Base-by-base conservation (phyloP, 2,329 filamentous ascomycete species). In the Diplodia sapinea region DNA sequence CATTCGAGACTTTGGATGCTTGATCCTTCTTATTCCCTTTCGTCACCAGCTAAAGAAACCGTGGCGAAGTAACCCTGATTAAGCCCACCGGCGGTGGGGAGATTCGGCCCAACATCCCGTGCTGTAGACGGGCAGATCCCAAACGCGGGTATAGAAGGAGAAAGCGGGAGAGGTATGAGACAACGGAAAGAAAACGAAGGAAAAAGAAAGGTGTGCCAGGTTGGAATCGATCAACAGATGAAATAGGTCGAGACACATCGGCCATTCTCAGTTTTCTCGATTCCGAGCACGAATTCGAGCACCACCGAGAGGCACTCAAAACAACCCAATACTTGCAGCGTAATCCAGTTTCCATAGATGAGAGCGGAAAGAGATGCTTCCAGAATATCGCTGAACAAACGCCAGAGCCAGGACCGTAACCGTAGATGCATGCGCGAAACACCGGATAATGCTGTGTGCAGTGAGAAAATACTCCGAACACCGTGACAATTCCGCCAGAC, bases 371-470 rank as follows among this genome's bases (percentile, higher is more conserved):
- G 26, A 29, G 4, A n/a, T 51, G 59, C 59, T 63, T 33, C 59
- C 59, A 63, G 40, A 33, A 43, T 51, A 49, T 51, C 43, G 59
- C n/a, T 49, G 59, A 63, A 33, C 29, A 63, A 63, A 63, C 59
- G 59, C 59, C 59, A 63, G 47, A 38, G 31, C 59, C 59, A 63
- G 59, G 36, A 51, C 59, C 59, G 26, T 31, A 51, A 40, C 59
- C 59, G 59, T 63, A 38, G n/a, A 63, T 63, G 59, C 59, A 23
- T 51, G 47, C 47, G 47, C 29, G 29, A 29, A 49, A 51, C 59
- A 49, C 59, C 59, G 26, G 49, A 31, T 63, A n/a, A 63, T 51
- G 47, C 59, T 51, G 36, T 51, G 36, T 63, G 31, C 31, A 63
- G 50, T 26, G 59, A 20, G 47, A 49, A 63, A 33, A 62, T 38